These are phyloP conservation scores for Alternaria burnsii DNA, from an alignment of 2,329 filamentous ascomycete genomes.

Conservation along the genomic window DNA sequence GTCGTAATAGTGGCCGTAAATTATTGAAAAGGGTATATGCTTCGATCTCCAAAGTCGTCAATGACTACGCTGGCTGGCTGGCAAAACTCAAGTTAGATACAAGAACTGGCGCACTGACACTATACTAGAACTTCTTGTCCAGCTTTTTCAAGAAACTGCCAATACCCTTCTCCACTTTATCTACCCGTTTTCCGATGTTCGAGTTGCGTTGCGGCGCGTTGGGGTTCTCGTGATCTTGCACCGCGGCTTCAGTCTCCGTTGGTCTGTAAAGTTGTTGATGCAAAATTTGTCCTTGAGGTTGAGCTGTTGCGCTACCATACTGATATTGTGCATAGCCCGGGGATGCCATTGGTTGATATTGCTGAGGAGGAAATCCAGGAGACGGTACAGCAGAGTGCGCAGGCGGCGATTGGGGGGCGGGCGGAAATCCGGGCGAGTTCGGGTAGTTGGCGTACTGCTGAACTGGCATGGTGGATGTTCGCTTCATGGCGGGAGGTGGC, in stretches of 20 bases:
- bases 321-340: constrained; percentile 66
- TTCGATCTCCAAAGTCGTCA: constrained; percentile 1
- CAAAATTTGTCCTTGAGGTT: constrained; percentile 60
- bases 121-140: constrained; percentile 71
- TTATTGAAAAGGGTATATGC: neutral
- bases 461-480: constrained; percentile 42
- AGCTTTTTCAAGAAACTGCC: constrained; percentile 78
- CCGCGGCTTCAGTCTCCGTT: constrained; percentile 65
- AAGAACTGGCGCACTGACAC: constrained; percentile 1
- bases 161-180: constrained; percentile 73
- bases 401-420: constrained; percentile 39
- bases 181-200: constrained; percentile 71
- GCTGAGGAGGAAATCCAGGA: constrained; percentile 50
- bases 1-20: neutral
- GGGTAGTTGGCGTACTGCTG: constrained; percentile 53
- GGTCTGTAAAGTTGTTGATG: constrained; percentile 77
- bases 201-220: constrained; percentile 47
- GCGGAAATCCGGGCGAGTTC: constrained; percentile 41
- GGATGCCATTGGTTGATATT: constrained; percentile 45
- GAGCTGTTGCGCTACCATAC: constrained; percentile 49
- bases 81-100: constrained; percentile 15
- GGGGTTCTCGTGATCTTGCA: constrained; percentile 32
- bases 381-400: constrained; percentile 49
- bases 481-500: constrained; percentile 38
- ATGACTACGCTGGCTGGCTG: constrained; percentile 27